Evolutionary conservation across 371 early-diverging fungal species (phyloP).

Genomic region (Mortierella sp.): DNA sequence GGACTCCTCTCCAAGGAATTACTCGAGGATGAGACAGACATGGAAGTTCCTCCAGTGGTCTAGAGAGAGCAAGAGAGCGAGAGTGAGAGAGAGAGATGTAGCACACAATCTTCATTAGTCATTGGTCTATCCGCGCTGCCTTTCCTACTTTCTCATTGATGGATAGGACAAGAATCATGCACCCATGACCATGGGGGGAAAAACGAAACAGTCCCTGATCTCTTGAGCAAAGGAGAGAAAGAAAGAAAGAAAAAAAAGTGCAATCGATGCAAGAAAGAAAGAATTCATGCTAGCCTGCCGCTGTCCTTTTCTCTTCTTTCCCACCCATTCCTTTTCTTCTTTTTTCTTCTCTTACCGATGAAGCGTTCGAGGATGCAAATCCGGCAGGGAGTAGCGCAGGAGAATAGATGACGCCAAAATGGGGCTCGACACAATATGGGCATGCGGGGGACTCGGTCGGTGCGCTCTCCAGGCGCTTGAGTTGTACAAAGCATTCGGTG

Average conservation of each 20-base stretch:
- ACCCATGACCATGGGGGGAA: background rate
- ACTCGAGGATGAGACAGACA: constrained; percentile 35
- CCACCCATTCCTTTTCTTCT: background rate
- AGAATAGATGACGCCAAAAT: constrained; percentile 87
- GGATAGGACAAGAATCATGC: background rate
- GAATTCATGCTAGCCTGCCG: too few species aligned
- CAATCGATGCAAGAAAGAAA: background rate
- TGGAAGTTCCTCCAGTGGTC: constrained; percentile 32
- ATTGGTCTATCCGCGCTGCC: background rate
- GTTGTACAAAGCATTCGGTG: constrained; percentile 95
- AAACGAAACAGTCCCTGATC: background rate
- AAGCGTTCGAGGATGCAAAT: constrained; percentile 13
- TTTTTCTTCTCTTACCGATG: constrained; percentile 40
- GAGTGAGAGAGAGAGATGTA: background rate
- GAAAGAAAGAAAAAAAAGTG: background rate
- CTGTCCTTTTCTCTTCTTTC: background rate
- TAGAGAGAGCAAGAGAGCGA: constrained; percentile 2
- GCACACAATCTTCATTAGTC: background rate
- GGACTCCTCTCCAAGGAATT: constrained; percentile 22
- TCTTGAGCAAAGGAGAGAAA: background rate
- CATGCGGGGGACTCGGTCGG: constrained; percentile 77
- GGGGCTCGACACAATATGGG: constrained; percentile 88
- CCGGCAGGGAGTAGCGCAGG: constrained; percentile 24
- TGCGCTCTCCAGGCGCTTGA: constrained; percentile 75
- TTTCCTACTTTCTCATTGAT: background rate